A percentile compares a stretch with the other conserved stretches of the same genome.
These are phyloP conservation scores for Raffaelea deltoideospora DNA, from an alignment of 2,329 filamentous ascomycete genomes.

Conservation along the genomic window DNA sequence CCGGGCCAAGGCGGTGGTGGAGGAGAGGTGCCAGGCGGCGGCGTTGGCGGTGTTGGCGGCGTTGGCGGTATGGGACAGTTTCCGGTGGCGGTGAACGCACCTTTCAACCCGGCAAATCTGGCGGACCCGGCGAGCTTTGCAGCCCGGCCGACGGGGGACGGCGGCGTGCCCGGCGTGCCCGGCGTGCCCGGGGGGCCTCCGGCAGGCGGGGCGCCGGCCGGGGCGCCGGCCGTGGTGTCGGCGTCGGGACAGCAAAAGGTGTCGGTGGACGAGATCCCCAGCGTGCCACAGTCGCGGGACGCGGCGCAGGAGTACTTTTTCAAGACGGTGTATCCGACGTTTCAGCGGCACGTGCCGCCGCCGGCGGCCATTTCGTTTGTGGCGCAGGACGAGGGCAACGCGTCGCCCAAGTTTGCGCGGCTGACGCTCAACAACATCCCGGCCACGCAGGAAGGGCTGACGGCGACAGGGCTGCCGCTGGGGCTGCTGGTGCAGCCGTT, in stretches of 20 bases:
- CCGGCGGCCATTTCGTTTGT: slow-evolving; percentile 80
- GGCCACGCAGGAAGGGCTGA: slow-evolving; percentile 61
- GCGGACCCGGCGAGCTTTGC: slow-evolving; percentile 30
- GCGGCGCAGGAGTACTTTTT: slow-evolving; percentile 70
- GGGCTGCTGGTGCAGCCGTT: slow-evolving; percentile 82
- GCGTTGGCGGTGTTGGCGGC: not conserved
- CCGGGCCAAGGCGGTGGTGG: not conserved
- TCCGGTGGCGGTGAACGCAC: slow-evolving; percentile 38
- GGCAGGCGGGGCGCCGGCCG: too few species aligned
- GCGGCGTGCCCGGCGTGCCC: slow-evolving; percentile 39
- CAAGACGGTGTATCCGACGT: slow-evolving; percentile 80
- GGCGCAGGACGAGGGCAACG: slow-evolving; percentile 90
- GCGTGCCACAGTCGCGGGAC: slow-evolving; percentile 75
- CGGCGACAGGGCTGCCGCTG: slow-evolving; percentile 68
- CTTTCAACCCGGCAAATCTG: slow-evolving; percentile 30
- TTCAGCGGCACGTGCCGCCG: slow-evolving; percentile 84
- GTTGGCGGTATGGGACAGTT: slow-evolving; percentile 35
- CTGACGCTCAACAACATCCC: slow-evolving; percentile 92
- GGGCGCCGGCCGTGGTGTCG: slow-evolving; percentile 31
- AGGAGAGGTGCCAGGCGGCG: too few species aligned
- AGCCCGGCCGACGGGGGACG: slow-evolving; percentile 21
- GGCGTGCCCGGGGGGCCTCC: slow-evolving; percentile 21
- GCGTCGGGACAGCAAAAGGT: slow-evolving; percentile 59
- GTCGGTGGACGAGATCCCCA: slow-evolving; percentile 85
- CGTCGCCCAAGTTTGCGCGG: slow-evolving; percentile 84